Evolutionary conservation across 2,329 filamentous ascomycete species (phyloP).

Genomic region (Thelonectria blattea): DNA sequence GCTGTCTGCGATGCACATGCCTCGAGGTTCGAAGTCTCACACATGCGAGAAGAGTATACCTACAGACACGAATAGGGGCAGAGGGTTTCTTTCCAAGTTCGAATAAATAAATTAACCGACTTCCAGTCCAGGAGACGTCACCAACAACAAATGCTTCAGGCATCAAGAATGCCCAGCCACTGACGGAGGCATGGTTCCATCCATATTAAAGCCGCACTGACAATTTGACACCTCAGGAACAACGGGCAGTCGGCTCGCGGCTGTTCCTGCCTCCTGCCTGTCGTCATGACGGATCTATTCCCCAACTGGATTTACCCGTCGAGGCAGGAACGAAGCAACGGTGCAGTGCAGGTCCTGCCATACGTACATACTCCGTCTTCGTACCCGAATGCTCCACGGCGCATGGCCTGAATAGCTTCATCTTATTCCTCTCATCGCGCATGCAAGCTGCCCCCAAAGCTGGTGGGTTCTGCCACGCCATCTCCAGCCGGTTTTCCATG

Average conservation of each 20-base stretch:
- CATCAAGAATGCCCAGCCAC: slow-evolving; percentile 16
- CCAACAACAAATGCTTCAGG: slow-evolving; percentile 12
- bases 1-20: too few species aligned
- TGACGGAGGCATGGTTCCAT: background rate
- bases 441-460: background rate
- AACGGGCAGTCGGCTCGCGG: background rate
- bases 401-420: slow-evolving; percentile 9
- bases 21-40: too few species aligned
- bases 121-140: background rate
- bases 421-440: background rate
- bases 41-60: too few species aligned
- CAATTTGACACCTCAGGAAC: background rate
- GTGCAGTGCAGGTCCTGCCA: background rate
- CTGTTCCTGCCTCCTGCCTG: background rate
- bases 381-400: background rate
- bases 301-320: background rate
- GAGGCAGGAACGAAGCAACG: background rate
- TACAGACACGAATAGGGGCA: too few species aligned
- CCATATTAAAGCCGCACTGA: slow-evolving; percentile 12
- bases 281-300: background rate
- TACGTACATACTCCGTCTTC: background rate
- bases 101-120: background rate
- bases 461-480: slow-evolving; percentile 9
- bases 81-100: background rate
- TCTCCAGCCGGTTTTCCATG: slow-evolving; percentile 1